Base-by-base conservation (phyloP, 2,329 filamentous ascomycete genomes). In the Penicillium capsulatum region DNA sequence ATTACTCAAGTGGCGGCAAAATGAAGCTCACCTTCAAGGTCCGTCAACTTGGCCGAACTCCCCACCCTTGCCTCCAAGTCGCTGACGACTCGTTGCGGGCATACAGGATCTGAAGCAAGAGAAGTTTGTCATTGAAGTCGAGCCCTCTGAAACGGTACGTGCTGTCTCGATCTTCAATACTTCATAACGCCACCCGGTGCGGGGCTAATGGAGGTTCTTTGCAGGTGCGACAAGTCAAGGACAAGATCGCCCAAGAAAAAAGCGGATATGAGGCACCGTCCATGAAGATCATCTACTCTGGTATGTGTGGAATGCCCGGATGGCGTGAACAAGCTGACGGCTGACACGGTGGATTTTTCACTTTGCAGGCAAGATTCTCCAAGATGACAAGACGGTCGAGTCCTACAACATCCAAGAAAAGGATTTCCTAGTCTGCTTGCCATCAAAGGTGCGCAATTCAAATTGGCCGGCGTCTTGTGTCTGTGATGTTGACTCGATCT, bases 331-430 rank as follows among this genome's bases (percentile, higher is more conserved):
- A 4, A 28, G 11, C 27, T 27, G 11, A 16, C 22, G 36, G 17
- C 42, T 43, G 32, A 47, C 32, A 30, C 17, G 26, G 6, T n/a
- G 26, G 3, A 28, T 27, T 14, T 34, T 47, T 37, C 31, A 26
- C 30, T 44, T 30, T 35, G 40, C 57, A 96, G 90, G 92, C 73
- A 98, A 98, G 75, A 97, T 98, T 57, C 75, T 98, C 52, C 91
- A 96, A 70, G 91, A 98, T 84, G 88, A 89, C 47, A 92, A 96
- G 63, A 95, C 90, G 2, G 86, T 98, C 56, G 88, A 89, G 68
- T 90, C 86, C 28, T 97, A 97, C 75, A 95, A 88, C 71, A 97
- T 98, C 50, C 91, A 98, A 70, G 92, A 97, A 78, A 98, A 97
- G 77, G 92, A 92, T 26, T 98, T 97, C 66, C 89, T 98, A 59